Evolutionary conservation across 306 rosid genomes (phyloP).

Genomic region (Potentilla sterilis): DNA sequence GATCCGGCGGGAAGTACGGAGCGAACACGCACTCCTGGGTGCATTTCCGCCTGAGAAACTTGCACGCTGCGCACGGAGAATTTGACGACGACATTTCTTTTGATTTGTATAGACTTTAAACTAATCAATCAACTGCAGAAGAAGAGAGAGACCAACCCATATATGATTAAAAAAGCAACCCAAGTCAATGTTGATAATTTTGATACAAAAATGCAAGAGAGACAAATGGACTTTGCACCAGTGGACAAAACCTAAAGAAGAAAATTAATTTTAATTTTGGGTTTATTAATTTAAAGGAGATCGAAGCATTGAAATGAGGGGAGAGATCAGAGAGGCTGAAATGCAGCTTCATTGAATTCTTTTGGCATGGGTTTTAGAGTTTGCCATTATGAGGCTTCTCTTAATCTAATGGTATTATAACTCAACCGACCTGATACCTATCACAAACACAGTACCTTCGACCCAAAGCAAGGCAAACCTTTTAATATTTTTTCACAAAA

Average conservation of each 20-base stretch:
- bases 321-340: constrained; percentile 8
- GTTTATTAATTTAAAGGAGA: neutral
- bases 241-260: neutral
- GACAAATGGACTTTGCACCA: constrained; percentile 12
- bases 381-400: constrained; percentile 25
- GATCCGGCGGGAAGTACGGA: constrained; percentile 93
- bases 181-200: constrained; percentile 17
- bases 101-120: constrained; percentile 5
- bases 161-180: constrained; percentile 18
- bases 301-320: constrained; percentile 34
- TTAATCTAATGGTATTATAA: constrained; percentile 22
- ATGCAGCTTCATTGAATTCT: constrained; percentile 16
- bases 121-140: constrained; percentile 8
- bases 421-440: constrained; percentile 25
- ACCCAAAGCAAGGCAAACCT: constrained; percentile 17
- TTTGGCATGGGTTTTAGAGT: constrained; percentile 12
- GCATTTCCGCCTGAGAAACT: constrained; percentile 71
- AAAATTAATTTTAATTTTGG: neutral
- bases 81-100: constrained; percentile 38
- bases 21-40: constrained; percentile 93
- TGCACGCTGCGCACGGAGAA: constrained; percentile 95
- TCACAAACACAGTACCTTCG: constrained; percentile 27
- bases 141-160: neutral
- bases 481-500: neutral
- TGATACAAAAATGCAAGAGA: constrained; percentile 3